Percentiles rank a stretch among this genome's conserved stretches.
phyloP scores from a whole-genome alignment of 257 asterid species.

The Nicotiana tomentosiformis region DNA sequence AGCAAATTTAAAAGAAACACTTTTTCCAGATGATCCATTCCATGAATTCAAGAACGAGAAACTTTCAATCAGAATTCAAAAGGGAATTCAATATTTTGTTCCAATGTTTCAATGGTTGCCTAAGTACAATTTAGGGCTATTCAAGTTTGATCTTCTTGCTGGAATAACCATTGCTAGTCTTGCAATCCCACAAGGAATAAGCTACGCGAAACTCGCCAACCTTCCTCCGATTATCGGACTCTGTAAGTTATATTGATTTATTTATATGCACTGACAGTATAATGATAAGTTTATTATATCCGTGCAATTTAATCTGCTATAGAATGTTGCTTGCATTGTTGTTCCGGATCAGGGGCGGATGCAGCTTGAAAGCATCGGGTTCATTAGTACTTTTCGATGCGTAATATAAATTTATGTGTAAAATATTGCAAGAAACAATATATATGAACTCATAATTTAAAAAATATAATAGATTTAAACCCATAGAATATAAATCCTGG shows the following conservation, averaged over 20 bases:
- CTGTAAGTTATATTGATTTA: slow-evolving; percentile 31
- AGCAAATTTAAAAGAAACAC: slow-evolving; percentile 45
- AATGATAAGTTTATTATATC: too few species aligned
- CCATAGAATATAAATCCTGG: too few species aligned
- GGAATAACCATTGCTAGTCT: slow-evolving; percentile 83
- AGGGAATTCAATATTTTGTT: slow-evolving; percentile 44
- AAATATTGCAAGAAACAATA: too few species aligned
- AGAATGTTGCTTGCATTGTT: too few species aligned
- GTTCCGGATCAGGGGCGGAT: too few species aligned
- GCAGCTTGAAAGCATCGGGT: too few species aligned
- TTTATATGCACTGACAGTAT: not conserved
- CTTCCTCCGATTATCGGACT: slow-evolving; percentile 79
- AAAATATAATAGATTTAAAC: too few species aligned
- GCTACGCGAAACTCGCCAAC: slow-evolving; percentile 75
- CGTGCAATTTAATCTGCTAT: too few species aligned
- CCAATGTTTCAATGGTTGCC: slow-evolving; percentile 69
- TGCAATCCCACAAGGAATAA: slow-evolving; percentile 85
- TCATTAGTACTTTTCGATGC: too few species aligned
- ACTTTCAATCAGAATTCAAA: not conserved
- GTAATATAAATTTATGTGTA: too few species aligned
- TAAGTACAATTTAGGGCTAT: slow-evolving; percentile 26
- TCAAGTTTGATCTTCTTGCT: slow-evolving; percentile 77
- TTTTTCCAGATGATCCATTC: slow-evolving; percentile 81
- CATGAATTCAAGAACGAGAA: slow-evolving; percentile 34
- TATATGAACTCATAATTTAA: too few species aligned